Percentiles rank a stretch among this genome's conserved stretches.
phyloP scores from a whole-genome alignment of 192 early-diverging fungal genomes.

The Entomortierella parvispora region DNA sequence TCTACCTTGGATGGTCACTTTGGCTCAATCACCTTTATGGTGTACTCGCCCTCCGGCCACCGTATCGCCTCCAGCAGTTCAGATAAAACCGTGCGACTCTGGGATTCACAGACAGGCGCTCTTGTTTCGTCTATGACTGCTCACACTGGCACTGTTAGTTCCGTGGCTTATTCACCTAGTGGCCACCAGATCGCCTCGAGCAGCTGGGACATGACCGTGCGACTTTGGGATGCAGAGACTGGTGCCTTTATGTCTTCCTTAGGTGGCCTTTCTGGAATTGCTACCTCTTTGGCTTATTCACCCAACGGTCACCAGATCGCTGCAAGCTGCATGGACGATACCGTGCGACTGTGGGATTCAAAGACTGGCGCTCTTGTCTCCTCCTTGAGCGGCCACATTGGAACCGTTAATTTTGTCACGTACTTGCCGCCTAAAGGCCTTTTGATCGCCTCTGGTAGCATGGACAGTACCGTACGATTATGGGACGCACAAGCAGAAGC shows the following conservation, averaged over 20 bases:
- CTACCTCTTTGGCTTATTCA: not conserved
- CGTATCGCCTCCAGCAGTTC: not conserved
- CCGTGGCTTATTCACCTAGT: not conserved
- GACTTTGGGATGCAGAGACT: not conserved
- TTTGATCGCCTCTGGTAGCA: not conserved
- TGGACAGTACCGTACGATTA: conserved; percentile 1
- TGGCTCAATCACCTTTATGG: not conserved
- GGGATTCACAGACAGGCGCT: not conserved
- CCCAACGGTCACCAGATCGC: not conserved
- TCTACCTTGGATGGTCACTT: not conserved
- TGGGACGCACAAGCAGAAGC: not conserved
- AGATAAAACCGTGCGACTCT: not conserved
- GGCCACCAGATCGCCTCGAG: not conserved
- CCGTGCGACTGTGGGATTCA: not conserved
- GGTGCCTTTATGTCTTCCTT: not conserved
- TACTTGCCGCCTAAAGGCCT: conserved; percentile 1
- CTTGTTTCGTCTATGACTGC: not conserved
- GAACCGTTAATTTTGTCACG: not conserved
- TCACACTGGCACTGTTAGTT: not conserved
- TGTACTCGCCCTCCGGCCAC: not conserved
- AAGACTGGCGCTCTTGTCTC: not conserved
- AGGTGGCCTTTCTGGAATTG: not conserved
- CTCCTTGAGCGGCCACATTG: not conserved
- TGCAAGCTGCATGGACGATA: not conserved
- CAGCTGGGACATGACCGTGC: not conserved